phyloP scores from a whole-genome alignment of 768 basidiomycete species.

The Boletus pseudopeckii region DNA sequence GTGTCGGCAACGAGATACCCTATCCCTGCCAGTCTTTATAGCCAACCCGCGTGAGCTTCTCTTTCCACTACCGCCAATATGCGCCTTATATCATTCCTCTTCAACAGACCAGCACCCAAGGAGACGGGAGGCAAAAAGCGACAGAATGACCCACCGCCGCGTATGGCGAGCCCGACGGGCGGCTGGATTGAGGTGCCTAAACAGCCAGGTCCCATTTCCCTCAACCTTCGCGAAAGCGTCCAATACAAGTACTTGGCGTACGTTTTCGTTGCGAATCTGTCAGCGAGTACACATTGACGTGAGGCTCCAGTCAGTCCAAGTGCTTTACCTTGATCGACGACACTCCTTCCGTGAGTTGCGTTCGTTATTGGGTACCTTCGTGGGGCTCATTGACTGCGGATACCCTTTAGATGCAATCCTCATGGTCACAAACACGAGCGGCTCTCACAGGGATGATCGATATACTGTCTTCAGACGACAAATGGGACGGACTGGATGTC shows the following conservation, averaged over 20 bases:
- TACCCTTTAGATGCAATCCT: conserved; percentile 17
- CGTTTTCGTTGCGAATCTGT: neutral
- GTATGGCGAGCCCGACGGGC: neutral
- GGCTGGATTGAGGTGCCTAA: conserved; percentile 16
- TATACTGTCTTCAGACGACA: conserved; percentile 6
- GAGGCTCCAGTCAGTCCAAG: conserved; percentile 14
- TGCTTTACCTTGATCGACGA: conserved; percentile 25
- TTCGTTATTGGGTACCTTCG: neutral
- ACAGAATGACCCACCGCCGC: conserved; percentile 8
- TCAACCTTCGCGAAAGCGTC: conserved; percentile 12
- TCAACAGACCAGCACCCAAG: neutral
- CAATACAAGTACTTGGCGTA: conserved; percentile 20
- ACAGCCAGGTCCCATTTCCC: neutral
- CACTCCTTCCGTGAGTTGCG: conserved; percentile 13
- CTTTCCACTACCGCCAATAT: neutral
- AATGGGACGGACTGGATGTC: conserved; percentile 19
- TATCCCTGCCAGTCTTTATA: neutral
- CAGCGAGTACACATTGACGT: neutral
- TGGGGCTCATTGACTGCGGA: neutral
- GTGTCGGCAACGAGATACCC: neutral
- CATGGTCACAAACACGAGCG: conserved; percentile 21
- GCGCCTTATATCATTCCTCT: neutral
- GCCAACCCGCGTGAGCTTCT: conserved; percentile 9
- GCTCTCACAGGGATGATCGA: conserved; percentile 15
- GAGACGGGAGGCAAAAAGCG: neutral